These are phyloP conservation scores for Xerocomus minutiporus DNA, from an alignment of 1,284 basidiomycete genomes.

Conservation along the genomic window DNA sequence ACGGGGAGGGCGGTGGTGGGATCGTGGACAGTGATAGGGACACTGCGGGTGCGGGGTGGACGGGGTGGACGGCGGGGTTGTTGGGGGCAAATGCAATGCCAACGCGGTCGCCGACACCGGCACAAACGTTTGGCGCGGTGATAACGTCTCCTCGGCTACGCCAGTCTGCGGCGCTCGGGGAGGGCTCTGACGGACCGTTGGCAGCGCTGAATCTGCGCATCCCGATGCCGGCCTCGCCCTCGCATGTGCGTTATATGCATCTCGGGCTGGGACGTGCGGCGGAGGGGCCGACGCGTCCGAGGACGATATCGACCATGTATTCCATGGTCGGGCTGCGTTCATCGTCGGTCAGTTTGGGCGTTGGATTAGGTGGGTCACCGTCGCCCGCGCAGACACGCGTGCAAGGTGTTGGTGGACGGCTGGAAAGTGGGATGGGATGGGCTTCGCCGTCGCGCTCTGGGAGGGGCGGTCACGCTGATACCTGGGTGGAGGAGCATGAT, in stretches of 20 bases:
- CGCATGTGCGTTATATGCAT: background rate
- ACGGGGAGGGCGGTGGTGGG: conserved; percentile 1
- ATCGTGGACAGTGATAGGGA: background rate
- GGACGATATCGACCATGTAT: conserved; percentile 58
- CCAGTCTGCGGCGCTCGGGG: conserved; percentile 43
- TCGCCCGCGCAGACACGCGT: conserved; percentile 7
- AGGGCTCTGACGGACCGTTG: conserved; percentile 25
- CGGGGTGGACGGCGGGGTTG: conserved; percentile 51
- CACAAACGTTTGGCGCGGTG: conserved; percentile 61
- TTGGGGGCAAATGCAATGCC: conserved; percentile 35
- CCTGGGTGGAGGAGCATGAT: conserved; percentile 1
- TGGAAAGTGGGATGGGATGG: background rate
- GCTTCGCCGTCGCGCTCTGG: background rate
- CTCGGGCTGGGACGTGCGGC: conserved; percentile 19
- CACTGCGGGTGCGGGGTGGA: conserved; percentile 40
- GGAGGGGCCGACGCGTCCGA: conserved; percentile 33
- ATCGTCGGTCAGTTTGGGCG: conserved; percentile 24
- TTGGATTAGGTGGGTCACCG: conserved; percentile 19
- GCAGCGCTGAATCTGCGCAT: conserved; percentile 53
- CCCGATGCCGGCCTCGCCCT: conserved; percentile 43
- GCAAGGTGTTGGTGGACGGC: background rate
- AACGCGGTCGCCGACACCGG: conserved; percentile 28
- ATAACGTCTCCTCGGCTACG: conserved; percentile 59
- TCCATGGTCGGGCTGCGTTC: conserved; percentile 46
- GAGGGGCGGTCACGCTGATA: background rate